These are phyloP conservation scores for Funneliformis mosseae DNA, from an alignment of 192 early-diverging fungal species.

Conservation along the genomic window DNA sequence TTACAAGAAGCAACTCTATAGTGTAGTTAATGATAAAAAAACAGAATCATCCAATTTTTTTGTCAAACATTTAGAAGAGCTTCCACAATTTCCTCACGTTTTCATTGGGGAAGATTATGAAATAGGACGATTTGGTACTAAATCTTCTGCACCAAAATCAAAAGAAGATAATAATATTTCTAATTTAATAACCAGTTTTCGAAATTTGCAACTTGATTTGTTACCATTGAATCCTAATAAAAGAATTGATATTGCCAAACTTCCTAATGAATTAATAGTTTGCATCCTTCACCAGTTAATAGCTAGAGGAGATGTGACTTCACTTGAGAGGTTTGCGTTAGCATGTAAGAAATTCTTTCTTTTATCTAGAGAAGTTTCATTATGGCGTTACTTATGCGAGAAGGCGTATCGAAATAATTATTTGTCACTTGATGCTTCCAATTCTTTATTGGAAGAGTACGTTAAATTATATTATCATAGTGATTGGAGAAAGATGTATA, in stretches of 20 bases:
- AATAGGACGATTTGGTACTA: not conserved
- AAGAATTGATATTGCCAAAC: slow-evolving; percentile 37
- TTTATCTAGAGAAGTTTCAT: slow-evolving; percentile 34
- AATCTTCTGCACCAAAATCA: not conserved
- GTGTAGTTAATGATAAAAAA: not conserved
- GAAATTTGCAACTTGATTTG: slow-evolving; percentile 25
- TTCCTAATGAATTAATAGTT: slow-evolving; percentile 44
- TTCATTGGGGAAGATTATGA: slow-evolving; percentile 3
- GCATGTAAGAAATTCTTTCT: slow-evolving; percentile 45
- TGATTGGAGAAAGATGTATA: slow-evolving; percentile 47
- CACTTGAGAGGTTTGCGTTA: slow-evolving; percentile 39
- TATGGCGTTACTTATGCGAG: slow-evolving; percentile 45
- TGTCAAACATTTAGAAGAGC: slow-evolving; percentile 13
- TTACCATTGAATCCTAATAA: slow-evolving; percentile 37
- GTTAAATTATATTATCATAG: slow-evolving; percentile 37
- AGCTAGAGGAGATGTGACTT: slow-evolving; percentile 32
- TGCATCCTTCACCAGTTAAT: slow-evolving; percentile 35
- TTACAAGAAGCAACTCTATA: slow-evolving; percentile 37
- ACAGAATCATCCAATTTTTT: not conserved
- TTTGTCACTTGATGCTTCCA: not conserved
- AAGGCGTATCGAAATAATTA: slow-evolving; percentile 27
- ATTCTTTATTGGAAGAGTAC: slow-evolving; percentile 8
- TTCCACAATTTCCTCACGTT: not conserved
- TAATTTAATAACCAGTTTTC: slow-evolving; percentile 28
- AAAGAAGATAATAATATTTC: not conserved